phyloP scores from a whole-genome alignment of 108 stramenopile species.

The Pseudonitzschia multistriata region DNA sequence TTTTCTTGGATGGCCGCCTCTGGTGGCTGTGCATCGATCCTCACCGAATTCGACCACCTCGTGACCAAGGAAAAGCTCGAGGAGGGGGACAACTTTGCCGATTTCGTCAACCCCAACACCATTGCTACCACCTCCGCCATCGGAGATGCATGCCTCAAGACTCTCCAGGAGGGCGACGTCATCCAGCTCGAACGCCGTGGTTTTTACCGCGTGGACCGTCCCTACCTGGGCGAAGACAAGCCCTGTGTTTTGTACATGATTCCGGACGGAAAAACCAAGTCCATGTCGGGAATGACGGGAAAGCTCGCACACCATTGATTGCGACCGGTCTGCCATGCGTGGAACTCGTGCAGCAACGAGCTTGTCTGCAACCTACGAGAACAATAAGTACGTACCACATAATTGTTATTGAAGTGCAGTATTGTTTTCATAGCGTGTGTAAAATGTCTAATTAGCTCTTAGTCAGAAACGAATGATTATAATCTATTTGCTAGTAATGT shows the following conservation, averaged over 20 bases:
- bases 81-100: conserved; percentile 94
- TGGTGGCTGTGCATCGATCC: conserved; percentile 45
- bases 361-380: too few relatives aligned
- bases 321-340: neutral
- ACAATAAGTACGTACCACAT: too few relatives aligned
- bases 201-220: conserved; percentile 90
- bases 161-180: conserved; percentile 82
- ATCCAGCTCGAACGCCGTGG: conserved; percentile 98
- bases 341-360: too few relatives aligned
- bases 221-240: conserved; percentile 79
- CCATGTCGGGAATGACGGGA: conserved; percentile 89
- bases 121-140: conserved; percentile 77
- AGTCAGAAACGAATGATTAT: too few relatives aligned
- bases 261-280: conserved; percentile 96
- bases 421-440: too few relatives aligned
- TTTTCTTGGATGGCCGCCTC: conserved; percentile 87
- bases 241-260: conserved; percentile 92
- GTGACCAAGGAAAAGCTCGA: conserved; percentile 94
- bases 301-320: conserved; percentile 85
- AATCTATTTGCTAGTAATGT: too few relatives aligned
- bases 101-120: conserved; percentile 90
- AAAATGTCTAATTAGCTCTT: too few relatives aligned
- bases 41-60: conserved; percentile 97
- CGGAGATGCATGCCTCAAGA: conserved; percentile 82
- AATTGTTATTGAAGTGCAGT: too few relatives aligned